phyloP scores from a whole-genome alignment of 805 yeast species.

The Hagleromyces aurorensis region DNA sequence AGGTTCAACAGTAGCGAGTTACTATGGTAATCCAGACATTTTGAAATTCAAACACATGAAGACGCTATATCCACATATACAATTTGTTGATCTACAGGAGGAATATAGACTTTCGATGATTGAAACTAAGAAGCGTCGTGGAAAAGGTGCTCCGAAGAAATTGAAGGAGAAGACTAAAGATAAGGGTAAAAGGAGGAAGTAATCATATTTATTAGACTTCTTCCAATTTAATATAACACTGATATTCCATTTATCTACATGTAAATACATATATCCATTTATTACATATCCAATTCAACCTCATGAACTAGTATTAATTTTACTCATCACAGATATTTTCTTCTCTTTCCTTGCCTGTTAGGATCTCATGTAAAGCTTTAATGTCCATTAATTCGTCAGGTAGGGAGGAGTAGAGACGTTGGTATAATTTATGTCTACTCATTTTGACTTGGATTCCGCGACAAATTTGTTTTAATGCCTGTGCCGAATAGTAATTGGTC shows the following conservation, averaged over 20 bases:
- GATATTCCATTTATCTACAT: not conserved
- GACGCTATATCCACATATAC: slow-evolving; percentile 40
- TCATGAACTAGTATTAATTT: slow-evolving; percentile 1
- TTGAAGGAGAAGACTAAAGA: slow-evolving; percentile 39
- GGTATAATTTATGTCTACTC: slow-evolving; percentile 43
- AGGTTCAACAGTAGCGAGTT: slow-evolving; percentile 63
- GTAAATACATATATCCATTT: slow-evolving; percentile 3
- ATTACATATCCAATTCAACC: slow-evolving; percentile 5
- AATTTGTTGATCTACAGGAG: slow-evolving; percentile 60
- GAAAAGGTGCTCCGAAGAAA: slow-evolving; percentile 83
- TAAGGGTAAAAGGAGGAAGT: slow-evolving; percentile 34
- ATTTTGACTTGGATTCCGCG: slow-evolving; percentile 39
- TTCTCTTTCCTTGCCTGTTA: slow-evolving; percentile 1
- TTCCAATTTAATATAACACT: no score
- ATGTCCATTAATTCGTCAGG: slow-evolving; percentile 35
- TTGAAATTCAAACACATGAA: slow-evolving; percentile 56
- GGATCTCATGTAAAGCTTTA: slow-evolving; percentile 9
- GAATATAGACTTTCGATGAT: slow-evolving; percentile 60
- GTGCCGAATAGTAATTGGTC: slow-evolving; percentile 36
- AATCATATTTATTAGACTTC: slow-evolving; percentile 1
- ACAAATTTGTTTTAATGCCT: slow-evolving; percentile 35
- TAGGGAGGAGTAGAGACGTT: slow-evolving; percentile 43
- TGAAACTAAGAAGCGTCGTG: slow-evolving; percentile 67
- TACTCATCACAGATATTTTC: slow-evolving; percentile 1
- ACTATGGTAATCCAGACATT: slow-evolving; percentile 69